These are phyloP conservation scores for Yamadazyma akitaensis DNA, from an alignment of 805 yeast genomes.

Conservation along the genomic window DNA sequence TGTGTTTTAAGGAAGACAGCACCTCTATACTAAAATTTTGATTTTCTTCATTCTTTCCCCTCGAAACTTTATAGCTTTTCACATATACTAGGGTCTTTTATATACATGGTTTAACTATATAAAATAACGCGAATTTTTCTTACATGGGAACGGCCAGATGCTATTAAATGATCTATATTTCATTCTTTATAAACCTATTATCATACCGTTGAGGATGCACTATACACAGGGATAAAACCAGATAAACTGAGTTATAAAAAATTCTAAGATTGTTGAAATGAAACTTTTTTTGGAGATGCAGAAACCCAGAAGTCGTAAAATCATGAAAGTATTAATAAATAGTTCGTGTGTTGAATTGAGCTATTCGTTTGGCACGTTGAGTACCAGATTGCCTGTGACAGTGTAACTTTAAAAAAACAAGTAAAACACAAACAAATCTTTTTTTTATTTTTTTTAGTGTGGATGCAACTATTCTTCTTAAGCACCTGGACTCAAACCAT, in stretches of 20 bases:
- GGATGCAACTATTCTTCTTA: neutral
- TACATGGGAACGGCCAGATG: no score
- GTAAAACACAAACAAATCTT: neutral
- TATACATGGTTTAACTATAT: neutral
- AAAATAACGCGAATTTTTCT: no score
- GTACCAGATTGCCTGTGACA: constrained; percentile 22
- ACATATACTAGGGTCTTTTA: neutral
- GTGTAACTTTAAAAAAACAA: constrained; percentile 10
- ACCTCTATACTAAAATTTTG: neutral
- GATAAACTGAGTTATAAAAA: constrained; percentile 11
- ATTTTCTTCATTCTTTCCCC: neutral
- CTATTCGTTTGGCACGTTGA: constrained; percentile 31
- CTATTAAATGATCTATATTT: neutral
- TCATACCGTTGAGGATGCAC: constrained; percentile 53
- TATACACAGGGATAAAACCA: constrained; percentile 31
- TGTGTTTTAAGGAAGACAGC: neutral
- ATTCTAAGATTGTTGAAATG: constrained; percentile 28
- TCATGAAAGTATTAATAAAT: constrained; percentile 2
- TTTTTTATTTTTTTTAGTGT: neutral
- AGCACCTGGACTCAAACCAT: constrained; percentile 16
- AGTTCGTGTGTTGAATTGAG: constrained; percentile 23
- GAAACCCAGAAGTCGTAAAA: constrained; percentile 8
- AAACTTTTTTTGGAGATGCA: constrained; percentile 15
- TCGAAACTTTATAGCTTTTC: neutral
- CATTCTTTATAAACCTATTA: neutral